phyloP scores from a whole-genome alignment of 1,139 yeast genomes.

The Blastobotrys persicus region DNA sequence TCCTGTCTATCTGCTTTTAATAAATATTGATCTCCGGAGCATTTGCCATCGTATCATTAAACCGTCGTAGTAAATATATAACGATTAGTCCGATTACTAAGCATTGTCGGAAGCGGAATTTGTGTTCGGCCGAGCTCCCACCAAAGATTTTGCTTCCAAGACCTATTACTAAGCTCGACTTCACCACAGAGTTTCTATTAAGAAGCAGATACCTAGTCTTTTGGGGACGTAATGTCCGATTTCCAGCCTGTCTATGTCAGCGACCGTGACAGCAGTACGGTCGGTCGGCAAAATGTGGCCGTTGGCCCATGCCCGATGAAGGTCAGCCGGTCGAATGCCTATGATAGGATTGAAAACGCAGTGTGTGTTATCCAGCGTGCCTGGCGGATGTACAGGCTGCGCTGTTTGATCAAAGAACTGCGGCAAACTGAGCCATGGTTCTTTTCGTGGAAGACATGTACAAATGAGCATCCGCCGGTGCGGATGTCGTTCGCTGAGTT shows the following conservation, averaged over 20 bases:
- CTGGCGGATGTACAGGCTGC: constrained; percentile 21
- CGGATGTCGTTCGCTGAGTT: constrained; percentile 14
- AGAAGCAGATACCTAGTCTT: not conserved
- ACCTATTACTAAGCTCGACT: not conserved
- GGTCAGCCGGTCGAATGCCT: not conserved
- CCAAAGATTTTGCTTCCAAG: not conserved
- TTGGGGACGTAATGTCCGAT: not conserved
- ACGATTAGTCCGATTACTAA: not conserved
- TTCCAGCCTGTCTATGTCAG: not conserved
- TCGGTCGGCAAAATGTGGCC: not conserved
- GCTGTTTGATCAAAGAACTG: constrained; percentile 16
- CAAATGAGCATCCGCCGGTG: constrained; percentile 12
- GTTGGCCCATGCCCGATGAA: not conserved
- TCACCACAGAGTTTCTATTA: not conserved
- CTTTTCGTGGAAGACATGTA: constrained; percentile 21
- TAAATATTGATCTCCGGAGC: too few relatives aligned
- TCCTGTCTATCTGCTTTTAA: too few relatives aligned
- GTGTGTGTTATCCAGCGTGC: constrained; percentile 23
- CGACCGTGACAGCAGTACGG: not conserved
- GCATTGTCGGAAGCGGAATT: not conserved
- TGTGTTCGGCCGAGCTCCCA: not conserved
- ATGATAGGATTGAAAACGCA: constrained; percentile 7
- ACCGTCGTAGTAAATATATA: too few relatives aligned
- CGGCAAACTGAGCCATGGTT: constrained; percentile 24
- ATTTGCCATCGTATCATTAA: too few relatives aligned